phyloP scores from a whole-genome alignment of 495 filamentous ascomycete species.

The Aspergillus hancockii region DNA sequence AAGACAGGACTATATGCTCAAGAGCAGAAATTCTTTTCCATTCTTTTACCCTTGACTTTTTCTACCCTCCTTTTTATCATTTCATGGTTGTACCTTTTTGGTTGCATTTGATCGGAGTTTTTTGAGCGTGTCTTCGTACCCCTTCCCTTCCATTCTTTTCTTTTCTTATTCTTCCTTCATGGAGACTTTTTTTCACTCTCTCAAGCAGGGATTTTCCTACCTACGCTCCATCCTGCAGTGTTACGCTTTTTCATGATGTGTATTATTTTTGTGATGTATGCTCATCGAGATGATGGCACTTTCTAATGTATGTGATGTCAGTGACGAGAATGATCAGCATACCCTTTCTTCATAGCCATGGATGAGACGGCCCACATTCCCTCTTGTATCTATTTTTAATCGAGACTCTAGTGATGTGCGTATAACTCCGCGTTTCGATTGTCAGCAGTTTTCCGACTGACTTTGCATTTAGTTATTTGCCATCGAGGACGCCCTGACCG shows the following conservation, averaged over 20 bases:
- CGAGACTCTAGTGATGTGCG: neutral
- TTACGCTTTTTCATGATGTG: slow-evolving; percentile 1
- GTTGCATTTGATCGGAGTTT: neutral
- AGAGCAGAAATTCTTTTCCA: neutral
- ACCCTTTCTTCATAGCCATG: neutral
- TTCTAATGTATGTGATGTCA: slow-evolving; percentile 2
- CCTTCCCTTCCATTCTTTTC: neutral
- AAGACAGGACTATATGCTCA: neutral
- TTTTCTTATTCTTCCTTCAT: neutral
- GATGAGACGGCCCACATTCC: neutral
- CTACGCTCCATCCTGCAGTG: neutral
- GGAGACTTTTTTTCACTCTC: neutral
- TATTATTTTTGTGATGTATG: slow-evolving; percentile 4
- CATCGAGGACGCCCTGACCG: neutral
- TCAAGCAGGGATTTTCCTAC: neutral
- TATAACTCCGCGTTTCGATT: neutral
- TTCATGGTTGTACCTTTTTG: slow-evolving; percentile 4
- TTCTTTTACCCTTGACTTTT: slow-evolving; percentile 6
- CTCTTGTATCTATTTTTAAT: slow-evolving; percentile 5
- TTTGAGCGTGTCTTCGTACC: slow-evolving; percentile 1
- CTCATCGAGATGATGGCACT: neutral
- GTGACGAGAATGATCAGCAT: neutral
- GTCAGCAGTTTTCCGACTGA: neutral
- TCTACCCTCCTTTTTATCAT: neutral
- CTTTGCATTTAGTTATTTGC: neutral